Evolutionary conservation across 2,329 filamentous ascomycete genomes (phyloP).

Genomic region (Phaeophleospora eucalypticola): DNA sequence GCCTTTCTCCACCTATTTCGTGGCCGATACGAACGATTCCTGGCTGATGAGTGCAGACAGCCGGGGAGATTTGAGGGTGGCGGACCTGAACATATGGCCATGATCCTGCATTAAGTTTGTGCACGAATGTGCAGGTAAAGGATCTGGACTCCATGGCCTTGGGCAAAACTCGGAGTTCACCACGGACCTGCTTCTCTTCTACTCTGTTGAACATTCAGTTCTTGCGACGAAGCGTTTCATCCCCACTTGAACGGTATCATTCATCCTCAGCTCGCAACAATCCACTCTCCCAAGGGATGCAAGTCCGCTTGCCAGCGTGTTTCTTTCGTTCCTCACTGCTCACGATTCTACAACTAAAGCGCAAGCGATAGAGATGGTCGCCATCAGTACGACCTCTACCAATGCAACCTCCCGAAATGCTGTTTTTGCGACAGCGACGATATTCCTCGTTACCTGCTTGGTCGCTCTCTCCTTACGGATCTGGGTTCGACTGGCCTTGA

Average conservation of each 20-base stretch:
- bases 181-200: too few relatives aligned
- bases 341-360: neutral
- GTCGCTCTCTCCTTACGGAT: conserved; percentile 37
- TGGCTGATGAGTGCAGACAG: neutral
- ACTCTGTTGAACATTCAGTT: too few relatives aligned
- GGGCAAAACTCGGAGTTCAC: too few relatives aligned
- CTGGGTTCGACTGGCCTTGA: conserved; percentile 39
- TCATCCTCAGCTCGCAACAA: too few relatives aligned
- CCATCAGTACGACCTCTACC: neutral
- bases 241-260: too few relatives aligned
- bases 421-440: conserved; percentile 4
- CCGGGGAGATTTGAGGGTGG: neutral
- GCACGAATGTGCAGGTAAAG: too few relatives aligned
- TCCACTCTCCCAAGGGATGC: too few relatives aligned
- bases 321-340: too few relatives aligned
- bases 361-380: neutral
- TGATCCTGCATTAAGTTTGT: neutral
- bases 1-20: conserved; percentile 1
- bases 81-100: neutral
- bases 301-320: too few relatives aligned
- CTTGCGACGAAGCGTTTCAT: too few relatives aligned
- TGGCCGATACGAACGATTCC: neutral
- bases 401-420: conserved; percentile 1
- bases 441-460: conserved; percentile 27
- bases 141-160: too few relatives aligned